Evolutionary conservation across 2,329 filamentous ascomycete species (phyloP), one percentile per base, ranked within the genome.

Genomic region (Apiospora marii): DNA sequence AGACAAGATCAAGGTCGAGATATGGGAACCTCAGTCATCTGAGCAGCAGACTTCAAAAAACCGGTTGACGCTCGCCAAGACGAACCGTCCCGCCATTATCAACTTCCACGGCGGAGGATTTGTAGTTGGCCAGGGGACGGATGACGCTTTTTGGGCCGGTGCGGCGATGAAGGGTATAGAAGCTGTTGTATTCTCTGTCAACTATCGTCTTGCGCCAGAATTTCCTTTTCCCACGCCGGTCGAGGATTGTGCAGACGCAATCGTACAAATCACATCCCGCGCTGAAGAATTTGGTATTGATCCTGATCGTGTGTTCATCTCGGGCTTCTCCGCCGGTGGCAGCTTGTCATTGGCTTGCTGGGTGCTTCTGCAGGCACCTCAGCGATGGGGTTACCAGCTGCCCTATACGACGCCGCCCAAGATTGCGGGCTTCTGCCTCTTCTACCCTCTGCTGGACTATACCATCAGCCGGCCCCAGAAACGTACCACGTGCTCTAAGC

Each of bases 81-180:
- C 49, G 16, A 74, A 74, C 37, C 84, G 85, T 68, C 85, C 90
- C 0, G 88, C 87, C 24, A 83, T 93, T 46, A 85, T 92, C 76
- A 91, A 92, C 78, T 91, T 92, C 77, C 91, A 93, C 76, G 91
- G 91, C 48, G 91, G 91, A 44, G 91, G 91, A 7, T 92, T 91
- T 81, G 88, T 90, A 14, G 82, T 92, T 27, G 91, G 91, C 14
- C 85, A 86, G 68, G 89, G 87, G 4, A 91, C 89, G 8, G 89
- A 92, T 77, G 91, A 92, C 76, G 86, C 89, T 22, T 85, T 88
- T 61, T 92, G 90, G 86, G 88, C 87, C 4, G 83, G 85, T 3
- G 81, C 85, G 19, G 86, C 90, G 22, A 82, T 88, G 71, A 80
- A 85, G 24, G 81, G 84, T 0, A 81, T 89, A 10, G 85, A 89